Percentiles rank a stretch among this genome's conserved stretches.
phyloP scores from a whole-genome alignment of 768 basidiomycete genomes.

The Lentinula aciculospora region DNA sequence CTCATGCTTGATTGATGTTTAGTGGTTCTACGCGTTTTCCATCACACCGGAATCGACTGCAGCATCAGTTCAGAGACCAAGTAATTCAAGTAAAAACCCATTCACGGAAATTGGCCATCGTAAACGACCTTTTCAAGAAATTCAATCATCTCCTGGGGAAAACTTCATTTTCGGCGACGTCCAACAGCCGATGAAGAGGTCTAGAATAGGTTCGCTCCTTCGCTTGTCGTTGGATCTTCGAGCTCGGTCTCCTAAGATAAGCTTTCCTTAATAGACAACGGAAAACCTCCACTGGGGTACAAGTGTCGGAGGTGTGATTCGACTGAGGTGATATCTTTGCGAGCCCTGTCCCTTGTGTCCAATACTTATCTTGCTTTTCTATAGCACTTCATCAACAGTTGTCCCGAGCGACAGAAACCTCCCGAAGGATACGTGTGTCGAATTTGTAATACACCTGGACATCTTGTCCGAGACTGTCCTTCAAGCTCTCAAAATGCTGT shows the following conservation, averaged over 20 bases:
- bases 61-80: slow-evolving; percentile 37
- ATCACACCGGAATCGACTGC: slow-evolving; percentile 51
- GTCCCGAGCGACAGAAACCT: slow-evolving; percentile 70
- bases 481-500: slow-evolving; percentile 51
- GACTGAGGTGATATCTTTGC: slow-evolving; percentile 45
- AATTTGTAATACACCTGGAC: slow-evolving; percentile 77
- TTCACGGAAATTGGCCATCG: slow-evolving; percentile 40
- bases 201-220: slow-evolving; percentile 39
- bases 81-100: slow-evolving; percentile 69
- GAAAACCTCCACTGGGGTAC: slow-evolving; percentile 66
- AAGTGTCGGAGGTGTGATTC: slow-evolving; percentile 76
- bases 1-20: background rate
- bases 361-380: slow-evolving; percentile 1
- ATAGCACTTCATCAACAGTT: slow-evolving; percentile 73
- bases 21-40: slow-evolving; percentile 99
- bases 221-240: background rate
- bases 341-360: no score
- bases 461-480: slow-evolving; percentile 88
- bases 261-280: slow-evolving; percentile 17
- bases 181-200: slow-evolving; percentile 52
- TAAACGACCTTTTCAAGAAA: slow-evolving; percentile 50
- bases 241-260: background rate
- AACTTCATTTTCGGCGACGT: slow-evolving; percentile 70
- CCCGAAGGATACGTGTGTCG: slow-evolving; percentile 86
- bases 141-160: slow-evolving; percentile 34